Evolutionary conservation across 2,329 filamentous ascomycete species (phyloP), one percentile per base, ranked within the genome.

Genomic region (Xylariomycetidae sp.): DNA sequence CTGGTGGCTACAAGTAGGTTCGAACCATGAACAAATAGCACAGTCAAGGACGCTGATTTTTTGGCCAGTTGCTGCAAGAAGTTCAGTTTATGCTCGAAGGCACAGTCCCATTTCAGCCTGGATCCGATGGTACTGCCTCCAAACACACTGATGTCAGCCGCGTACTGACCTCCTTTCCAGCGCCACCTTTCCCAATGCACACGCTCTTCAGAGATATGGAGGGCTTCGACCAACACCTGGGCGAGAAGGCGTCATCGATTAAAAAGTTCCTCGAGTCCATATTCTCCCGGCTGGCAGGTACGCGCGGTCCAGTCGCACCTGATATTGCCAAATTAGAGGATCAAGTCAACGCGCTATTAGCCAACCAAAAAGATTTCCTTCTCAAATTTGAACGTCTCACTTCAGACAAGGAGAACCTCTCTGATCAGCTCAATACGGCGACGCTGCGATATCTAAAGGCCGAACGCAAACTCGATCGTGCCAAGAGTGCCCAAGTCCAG

Each of bases 361-460:
- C 88, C 3, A 72, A 78, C 6, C 87, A 97, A 56, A 98, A 97
- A 57, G 80, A 82, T 34, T 81, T 86, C 48, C 69, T 85, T 9
- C 72, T 83, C 23, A 85, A 89, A 55, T 63, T 94, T 31, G 87
- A 94, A 45, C 77, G 82, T 34, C 66, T 89, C 10, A 72, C 79
- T 30, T 70, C 76, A 6, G 88, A 96, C 51, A 94, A 92, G 51
- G 84, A 94, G 34, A 80, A 86, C 48, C 70, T 95, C 4, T 87
- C 87, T 29, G 85, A 92, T 51, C 84, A 90, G 42, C 70, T 97
- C 14, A 90, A 97, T 55, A 82, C 79, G 20, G 92, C 90, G 12
- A 94, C 88, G 5, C 70, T 94, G 38, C 79, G 92, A 45, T 97
- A 94, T 54, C 87, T 97, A 67, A 86, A 94, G 48, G 92, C 92